Percentiles rank a stretch among this genome's conserved stretches.
These are phyloP conservation scores for Grammothele lineata DNA, from an alignment of 768 basidiomycete species.

Conservation along the genomic window DNA sequence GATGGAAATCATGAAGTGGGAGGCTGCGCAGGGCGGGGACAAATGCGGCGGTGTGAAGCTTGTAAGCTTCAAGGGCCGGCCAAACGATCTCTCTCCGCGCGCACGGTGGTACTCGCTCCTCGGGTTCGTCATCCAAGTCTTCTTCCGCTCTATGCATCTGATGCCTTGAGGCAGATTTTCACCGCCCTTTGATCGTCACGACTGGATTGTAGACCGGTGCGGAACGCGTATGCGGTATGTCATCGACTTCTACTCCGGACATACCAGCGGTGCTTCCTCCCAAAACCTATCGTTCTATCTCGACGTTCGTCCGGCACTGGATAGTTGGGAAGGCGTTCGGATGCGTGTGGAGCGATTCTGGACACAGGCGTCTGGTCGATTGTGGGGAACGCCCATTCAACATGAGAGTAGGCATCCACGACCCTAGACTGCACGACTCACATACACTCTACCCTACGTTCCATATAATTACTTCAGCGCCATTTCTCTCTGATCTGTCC, in stretches of 20 bases:
- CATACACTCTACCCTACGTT: neutral
- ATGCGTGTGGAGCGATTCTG: slow-evolving; percentile 70
- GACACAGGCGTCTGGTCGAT: slow-evolving; percentile 28
- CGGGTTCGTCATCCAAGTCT: slow-evolving; percentile 55
- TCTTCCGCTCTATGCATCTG: slow-evolving; percentile 9
- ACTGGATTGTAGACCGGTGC: slow-evolving; percentile 95
- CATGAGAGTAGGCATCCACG: slow-evolving; percentile 2
- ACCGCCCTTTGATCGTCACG: slow-evolving; percentile 95
- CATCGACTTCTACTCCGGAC: slow-evolving; percentile 97
- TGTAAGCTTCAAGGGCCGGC: slow-evolving; percentile 88
- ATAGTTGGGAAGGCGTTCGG: slow-evolving; percentile 89
- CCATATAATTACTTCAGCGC: too few species aligned
- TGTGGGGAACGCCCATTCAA: slow-evolving; percentile 9
- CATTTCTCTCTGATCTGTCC: too few species aligned
- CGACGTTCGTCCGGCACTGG: slow-evolving; percentile 91
- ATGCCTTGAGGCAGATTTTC: slow-evolving; percentile 59
- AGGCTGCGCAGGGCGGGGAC: slow-evolving; percentile 70
- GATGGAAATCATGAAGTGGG: slow-evolving; percentile 54
- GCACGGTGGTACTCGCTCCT: slow-evolving; percentile 79
- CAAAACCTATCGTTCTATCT: slow-evolving; percentile 82
- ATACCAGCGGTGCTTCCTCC: slow-evolving; percentile 38
- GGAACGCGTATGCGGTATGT: slow-evolving; percentile 88
- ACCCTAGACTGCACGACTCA: neutral
- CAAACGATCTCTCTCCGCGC: slow-evolving; percentile 72
- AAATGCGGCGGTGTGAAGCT: slow-evolving; percentile 78